A percentile compares a stretch with the other conserved stretches of the same genome.
phyloP scores from a whole-genome alignment of 306 rosid species.

The Inga leiocalycina region DNA sequence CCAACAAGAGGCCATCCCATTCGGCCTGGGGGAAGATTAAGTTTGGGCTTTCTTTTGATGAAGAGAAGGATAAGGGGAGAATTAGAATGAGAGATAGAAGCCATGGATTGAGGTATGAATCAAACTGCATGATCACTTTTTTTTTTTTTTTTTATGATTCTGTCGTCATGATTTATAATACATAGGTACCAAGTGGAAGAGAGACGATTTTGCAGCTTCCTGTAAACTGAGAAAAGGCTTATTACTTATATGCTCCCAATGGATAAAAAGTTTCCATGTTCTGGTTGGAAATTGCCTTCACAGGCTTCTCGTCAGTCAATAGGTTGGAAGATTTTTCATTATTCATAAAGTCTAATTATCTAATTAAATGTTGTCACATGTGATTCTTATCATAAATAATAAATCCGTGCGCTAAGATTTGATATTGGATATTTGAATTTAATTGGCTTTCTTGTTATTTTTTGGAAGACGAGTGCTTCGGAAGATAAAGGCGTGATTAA shows the following conservation, averaged over 20 bases:
- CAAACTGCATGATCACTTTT: constrained; percentile 54
- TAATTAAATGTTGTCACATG: too few relatives aligned
- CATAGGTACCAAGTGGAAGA: too few relatives aligned
- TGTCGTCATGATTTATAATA: too few relatives aligned
- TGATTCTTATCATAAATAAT: too few relatives aligned
- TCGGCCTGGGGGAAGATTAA: constrained; percentile 88
- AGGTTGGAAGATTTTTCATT: too few relatives aligned
- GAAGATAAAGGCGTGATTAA: too few relatives aligned
- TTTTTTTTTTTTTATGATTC: background rate
- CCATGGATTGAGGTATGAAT: constrained; percentile 51
- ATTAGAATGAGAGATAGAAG: constrained; percentile 60
- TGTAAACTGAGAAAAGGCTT: constrained; percentile 34
- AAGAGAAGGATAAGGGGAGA: constrained; percentile 51
- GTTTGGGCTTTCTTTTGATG: constrained; percentile 53
- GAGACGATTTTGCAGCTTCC: constrained; percentile 4
- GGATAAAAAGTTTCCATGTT: constrained; percentile 40
- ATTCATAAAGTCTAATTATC: too few relatives aligned
- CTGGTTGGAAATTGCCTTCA: constrained; percentile 12
- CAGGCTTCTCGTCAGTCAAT: too few relatives aligned
- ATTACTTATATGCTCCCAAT: constrained; percentile 19
- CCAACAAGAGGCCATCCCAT: constrained; percentile 98
- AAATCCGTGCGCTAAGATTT: too few relatives aligned
- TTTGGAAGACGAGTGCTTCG: too few relatives aligned
- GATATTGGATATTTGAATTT: too few relatives aligned
- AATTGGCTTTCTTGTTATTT: too few relatives aligned